Percentiles rank a stretch among this genome's conserved stretches.
These are phyloP conservation scores for Penicillium olsonii DNA, from an alignment of 2,329 filamentous ascomycete genomes.

Conservation along the genomic window DNA sequence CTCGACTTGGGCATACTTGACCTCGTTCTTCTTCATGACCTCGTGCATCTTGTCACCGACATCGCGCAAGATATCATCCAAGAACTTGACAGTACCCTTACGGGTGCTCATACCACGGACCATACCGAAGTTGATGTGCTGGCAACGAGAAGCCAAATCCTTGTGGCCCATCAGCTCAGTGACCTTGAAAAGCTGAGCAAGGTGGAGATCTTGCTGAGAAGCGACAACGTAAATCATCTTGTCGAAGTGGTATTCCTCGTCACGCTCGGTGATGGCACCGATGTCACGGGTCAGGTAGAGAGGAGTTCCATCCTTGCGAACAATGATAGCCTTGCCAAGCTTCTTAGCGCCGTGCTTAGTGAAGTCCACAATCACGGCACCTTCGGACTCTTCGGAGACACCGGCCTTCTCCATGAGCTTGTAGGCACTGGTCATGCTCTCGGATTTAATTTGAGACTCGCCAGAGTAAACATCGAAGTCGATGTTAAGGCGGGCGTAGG, in stretches of 20 bases:
- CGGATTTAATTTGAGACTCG: slow-evolving; percentile 66
- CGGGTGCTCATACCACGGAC: slow-evolving; percentile 66
- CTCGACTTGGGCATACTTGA: slow-evolving; percentile 87
- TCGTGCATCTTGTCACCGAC: slow-evolving; percentile 97
- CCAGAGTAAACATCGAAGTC: slow-evolving; percentile 67
- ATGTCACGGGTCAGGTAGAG: slow-evolving; percentile 71
- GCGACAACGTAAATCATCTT: slow-evolving; percentile 70
- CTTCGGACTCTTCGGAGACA: slow-evolving; percentile 65
- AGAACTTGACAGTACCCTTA: slow-evolving; percentile 73
- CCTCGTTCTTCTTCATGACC: slow-evolving; percentile 86
- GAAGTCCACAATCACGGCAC: slow-evolving; percentile 69
- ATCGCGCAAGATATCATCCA: slow-evolving; percentile 71
- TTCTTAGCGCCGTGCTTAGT: slow-evolving; percentile 68
- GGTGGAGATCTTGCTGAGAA: slow-evolving; percentile 64
- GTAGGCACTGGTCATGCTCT: slow-evolving; percentile 64
- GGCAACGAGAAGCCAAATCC: slow-evolving; percentile 59
- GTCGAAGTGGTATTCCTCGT: slow-evolving; percentile 63
- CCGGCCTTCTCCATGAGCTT: slow-evolving; percentile 60
- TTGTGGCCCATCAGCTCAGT: slow-evolving; percentile 63
- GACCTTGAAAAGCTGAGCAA: slow-evolving; percentile 67
- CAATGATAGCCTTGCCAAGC: slow-evolving; percentile 66
- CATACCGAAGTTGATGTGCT: slow-evolving; percentile 68
- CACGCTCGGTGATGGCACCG: slow-evolving; percentile 64
- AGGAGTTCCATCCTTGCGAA: slow-evolving; percentile 67
- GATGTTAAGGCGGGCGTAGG: slow-evolving; percentile 66